Conservation (phyloP, 805 yeast genomes). For the Teunomyces lycoperdinae region DNA sequence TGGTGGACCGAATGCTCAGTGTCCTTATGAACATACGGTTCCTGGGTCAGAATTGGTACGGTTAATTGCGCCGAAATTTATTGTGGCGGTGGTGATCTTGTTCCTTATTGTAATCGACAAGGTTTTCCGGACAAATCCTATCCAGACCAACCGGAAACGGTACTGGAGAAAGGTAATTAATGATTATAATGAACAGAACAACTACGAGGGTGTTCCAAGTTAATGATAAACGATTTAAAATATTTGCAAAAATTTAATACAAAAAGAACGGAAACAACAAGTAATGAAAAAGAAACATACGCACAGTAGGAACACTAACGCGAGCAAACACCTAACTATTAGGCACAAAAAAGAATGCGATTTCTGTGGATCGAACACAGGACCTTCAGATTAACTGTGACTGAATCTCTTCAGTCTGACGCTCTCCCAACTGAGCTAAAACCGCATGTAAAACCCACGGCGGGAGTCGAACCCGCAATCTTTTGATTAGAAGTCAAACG, state of each 20-base stretch:
- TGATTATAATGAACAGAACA: conserved; percentile 56
- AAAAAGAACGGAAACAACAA: conserved; percentile 8
- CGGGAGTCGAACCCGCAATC: conserved; percentile 65
- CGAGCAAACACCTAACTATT: too few species aligned
- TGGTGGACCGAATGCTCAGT: conserved; percentile 73
- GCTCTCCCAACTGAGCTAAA: conserved; percentile 41
- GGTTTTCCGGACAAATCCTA: conserved; percentile 56
- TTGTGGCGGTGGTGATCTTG: conserved; percentile 53
- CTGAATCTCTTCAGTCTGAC: conserved; percentile 36
- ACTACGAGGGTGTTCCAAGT: conserved; percentile 80
- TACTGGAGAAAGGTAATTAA: conserved; percentile 58
- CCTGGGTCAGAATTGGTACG: conserved; percentile 55
- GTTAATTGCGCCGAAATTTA: conserved; percentile 65
- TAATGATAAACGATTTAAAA: conserved; percentile 35
- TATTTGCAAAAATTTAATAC: background rate
- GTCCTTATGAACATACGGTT: conserved; percentile 69
- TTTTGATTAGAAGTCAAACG: conserved; percentile 66
- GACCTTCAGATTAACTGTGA: conserved; percentile 67
- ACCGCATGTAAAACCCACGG: conserved; percentile 39
- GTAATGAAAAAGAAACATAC: background rate
- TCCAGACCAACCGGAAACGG: conserved; percentile 64
- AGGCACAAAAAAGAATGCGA: conserved; percentile 40
- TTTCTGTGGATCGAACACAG: conserved; percentile 85
- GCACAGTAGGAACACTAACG: background rate
- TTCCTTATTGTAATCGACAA: conserved; percentile 53